Evolutionary conservation across 2,329 filamentous ascomycete genomes (phyloP).

Genomic region (Sporothrix euskadiensis): DNA sequence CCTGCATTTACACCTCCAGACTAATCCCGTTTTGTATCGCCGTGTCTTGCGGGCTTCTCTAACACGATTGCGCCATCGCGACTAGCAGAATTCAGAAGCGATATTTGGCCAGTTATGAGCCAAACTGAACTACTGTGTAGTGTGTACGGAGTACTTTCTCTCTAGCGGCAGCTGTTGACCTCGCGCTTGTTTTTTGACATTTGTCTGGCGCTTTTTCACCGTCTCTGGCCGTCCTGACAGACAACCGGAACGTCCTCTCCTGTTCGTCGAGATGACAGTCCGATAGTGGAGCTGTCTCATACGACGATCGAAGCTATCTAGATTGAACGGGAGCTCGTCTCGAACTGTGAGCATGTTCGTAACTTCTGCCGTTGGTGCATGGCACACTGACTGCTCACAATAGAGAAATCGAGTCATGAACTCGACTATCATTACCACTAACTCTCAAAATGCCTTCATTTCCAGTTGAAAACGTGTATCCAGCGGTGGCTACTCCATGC

Average conservation of each 20-base stretch:
- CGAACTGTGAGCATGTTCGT: too few species aligned
- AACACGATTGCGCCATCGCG: slow-evolving; percentile 6
- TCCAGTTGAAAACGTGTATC: not conserved
- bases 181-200: not conserved
- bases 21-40: slow-evolving; percentile 6
- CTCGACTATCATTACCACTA: not conserved
- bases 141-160: not conserved
- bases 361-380: too few species aligned
- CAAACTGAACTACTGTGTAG: too few species aligned
- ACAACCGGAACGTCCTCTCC: not conserved
- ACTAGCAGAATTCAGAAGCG: not conserved
- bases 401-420: too few species aligned
- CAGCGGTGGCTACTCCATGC: slow-evolving; percentile 14
- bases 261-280: not conserved
- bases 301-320: too few species aligned
- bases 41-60: not conserved
- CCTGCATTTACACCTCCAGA: not conserved
- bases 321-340: too few species aligned
- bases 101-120: too few species aligned
- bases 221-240: not conserved
- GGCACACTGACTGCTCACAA: too few species aligned
- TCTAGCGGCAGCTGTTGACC: not conserved
- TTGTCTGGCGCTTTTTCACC: not conserved
- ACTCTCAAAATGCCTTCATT: slow-evolving; percentile 12
- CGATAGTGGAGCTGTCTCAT: not conserved